Conservation (phyloP, 345 rosid genomes). For the Odontarrhena argentea region DNA sequence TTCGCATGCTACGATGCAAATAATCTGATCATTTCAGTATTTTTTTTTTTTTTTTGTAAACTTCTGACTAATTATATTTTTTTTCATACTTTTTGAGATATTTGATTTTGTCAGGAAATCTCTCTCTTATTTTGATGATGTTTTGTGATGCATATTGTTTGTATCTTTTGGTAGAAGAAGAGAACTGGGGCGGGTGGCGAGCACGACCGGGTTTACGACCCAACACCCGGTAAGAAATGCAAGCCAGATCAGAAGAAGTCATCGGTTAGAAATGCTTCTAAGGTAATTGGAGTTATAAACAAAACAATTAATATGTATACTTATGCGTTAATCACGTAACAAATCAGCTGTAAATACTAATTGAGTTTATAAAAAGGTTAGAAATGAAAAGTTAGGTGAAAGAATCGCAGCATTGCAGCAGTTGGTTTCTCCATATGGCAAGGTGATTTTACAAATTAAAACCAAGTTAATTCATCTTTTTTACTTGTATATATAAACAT, state of each 20-base stretch:
- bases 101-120: too few species aligned
- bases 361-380: conserved; percentile 38
- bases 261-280: conserved; percentile 41
- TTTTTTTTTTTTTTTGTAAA: too few species aligned
- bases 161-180: conserved; percentile 41
- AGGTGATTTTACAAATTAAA: conserved; percentile 46
- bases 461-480: neutral
- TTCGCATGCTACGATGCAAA: conserved; percentile 2
- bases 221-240: conserved; percentile 45
- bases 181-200: conserved; percentile 40
- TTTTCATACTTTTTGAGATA: too few species aligned
- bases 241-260: conserved; percentile 49
- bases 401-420: conserved; percentile 76
- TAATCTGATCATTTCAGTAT: neutral
- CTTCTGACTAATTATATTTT: too few species aligned
- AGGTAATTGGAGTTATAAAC: conserved; percentile 42
- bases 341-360: neutral
- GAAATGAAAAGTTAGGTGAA: conserved; percentile 80
- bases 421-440: conserved; percentile 91
- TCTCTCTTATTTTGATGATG: too few species aligned
- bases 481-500: neutral
- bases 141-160: too few species aligned
- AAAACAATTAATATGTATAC: neutral
- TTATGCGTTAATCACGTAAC: neutral
- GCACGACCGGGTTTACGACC: conserved; percentile 28